Base-by-base conservation (phyloP, 192 early-diverging fungal species). In the Mortierella alpina region DNA sequence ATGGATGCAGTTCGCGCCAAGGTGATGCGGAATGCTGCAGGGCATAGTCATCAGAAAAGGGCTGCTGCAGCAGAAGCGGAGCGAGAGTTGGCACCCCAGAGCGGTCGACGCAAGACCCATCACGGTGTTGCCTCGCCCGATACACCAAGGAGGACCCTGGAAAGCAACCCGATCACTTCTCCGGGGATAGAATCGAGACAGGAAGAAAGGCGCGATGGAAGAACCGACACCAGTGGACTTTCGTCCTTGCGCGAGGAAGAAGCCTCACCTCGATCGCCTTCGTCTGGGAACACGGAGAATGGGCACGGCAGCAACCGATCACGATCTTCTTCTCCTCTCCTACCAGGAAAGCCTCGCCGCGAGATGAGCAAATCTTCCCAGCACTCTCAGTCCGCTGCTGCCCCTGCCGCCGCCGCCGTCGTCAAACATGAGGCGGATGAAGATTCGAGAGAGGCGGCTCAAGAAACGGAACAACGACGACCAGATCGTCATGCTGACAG, bases 1-100 rank as follows among this genome's bases (percentile, higher is more conserved):
- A 85, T 85, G 84, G 84, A 85, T 45, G 84, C 84, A 6, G 65
- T 85, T 18, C 70, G 84, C 17, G 70, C 75, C 17, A 85, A 85
- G 52, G 84, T 85, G 0, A 60, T 75, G 52, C 46, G 75, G 39
- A 85, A 85, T 54, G 79, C 77, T 13, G 65, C 73, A 39, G 74
- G 74, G 0, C 73, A 75, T 10, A 68, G 52, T 52, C 74, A 66
- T 15, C 63, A 66, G 31, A 80, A 68, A 23, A 80, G 72, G 47
- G 52, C 49, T 1, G 40, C 41, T 49, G 59, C 48, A 41, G 13
- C 45, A 42, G 77, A 55, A 7, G 46, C 42, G 0, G 68, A 72
- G 51, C 55, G 64, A 14, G 69, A 80, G 31, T 2, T 3, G 31
- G 31, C 31, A 31, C 31, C 31, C 6, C 63, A 51, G 0, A 14